phyloP scores from a whole-genome alignment of 2,329 filamentous ascomycete species.

The Venturia pyrina region DNA sequence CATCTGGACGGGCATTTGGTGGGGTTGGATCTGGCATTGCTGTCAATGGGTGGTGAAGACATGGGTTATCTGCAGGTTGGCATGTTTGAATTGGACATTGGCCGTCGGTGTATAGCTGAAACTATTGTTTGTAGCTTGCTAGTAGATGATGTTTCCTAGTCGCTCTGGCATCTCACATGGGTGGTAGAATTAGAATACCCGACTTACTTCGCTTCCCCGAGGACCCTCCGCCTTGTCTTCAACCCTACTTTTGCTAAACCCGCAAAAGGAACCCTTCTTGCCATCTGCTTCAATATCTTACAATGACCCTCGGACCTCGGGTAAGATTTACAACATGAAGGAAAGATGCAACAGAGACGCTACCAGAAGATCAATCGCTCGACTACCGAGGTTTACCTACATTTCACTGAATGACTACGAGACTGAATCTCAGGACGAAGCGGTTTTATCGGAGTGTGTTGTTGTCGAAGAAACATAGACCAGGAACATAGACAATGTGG shows the following conservation, averaged over 20 bases:
- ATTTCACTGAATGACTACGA: not conserved
- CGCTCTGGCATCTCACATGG: not conserved
- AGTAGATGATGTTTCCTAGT: not conserved
- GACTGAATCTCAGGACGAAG: not conserved
- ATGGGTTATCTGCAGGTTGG: not conserved
- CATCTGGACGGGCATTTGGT: constrained; percentile 1
- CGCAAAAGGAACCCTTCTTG: not conserved
- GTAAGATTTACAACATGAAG: not conserved
- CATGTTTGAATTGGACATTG: not conserved
- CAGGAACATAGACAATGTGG: no score
- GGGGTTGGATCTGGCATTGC: constrained; percentile 1
- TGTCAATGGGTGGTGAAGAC: not conserved
- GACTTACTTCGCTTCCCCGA: not conserved
- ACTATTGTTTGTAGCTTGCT: not conserved
- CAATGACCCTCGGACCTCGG: not conserved
- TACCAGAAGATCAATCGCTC: not conserved
- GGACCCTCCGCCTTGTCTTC: not conserved
- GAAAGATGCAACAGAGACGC: not conserved
- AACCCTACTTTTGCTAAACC: not conserved
- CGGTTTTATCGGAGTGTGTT: no score
- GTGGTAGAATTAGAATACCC: not conserved
- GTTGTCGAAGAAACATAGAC: no score
- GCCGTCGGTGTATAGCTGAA: not conserved
- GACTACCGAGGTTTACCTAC: not conserved
- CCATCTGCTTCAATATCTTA: not conserved